phyloP scores from a whole-genome alignment of 306 rosid genomes.

The Alnus rubra region DNA sequence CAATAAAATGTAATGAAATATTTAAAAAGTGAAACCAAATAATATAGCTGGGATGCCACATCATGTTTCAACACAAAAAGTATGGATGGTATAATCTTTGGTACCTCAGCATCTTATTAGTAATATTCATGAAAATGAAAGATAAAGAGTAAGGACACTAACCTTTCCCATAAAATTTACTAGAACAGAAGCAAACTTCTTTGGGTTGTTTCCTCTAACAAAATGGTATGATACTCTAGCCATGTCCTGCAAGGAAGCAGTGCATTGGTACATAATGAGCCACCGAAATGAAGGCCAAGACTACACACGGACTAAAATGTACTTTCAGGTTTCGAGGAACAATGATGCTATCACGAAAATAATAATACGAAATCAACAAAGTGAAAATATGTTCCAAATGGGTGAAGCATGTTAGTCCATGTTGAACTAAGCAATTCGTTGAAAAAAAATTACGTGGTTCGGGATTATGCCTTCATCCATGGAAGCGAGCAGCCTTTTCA shows the following conservation, averaged over 20 bases:
- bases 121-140: constrained; percentile 20
- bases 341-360: constrained; percentile 9
- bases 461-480: too few relatives aligned
- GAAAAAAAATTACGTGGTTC: too few relatives aligned
- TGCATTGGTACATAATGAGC: constrained; percentile 15
- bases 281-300: constrained; percentile 5
- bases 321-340: neutral
- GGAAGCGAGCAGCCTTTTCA: too few relatives aligned
- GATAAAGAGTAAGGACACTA: constrained; percentile 15
- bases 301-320: constrained; percentile 7
- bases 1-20: neutral
- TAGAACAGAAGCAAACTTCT: constrained; percentile 71
- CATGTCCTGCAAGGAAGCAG: constrained; percentile 77
- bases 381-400: neutral
- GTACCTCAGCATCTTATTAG: constrained; percentile 1
- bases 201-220: constrained; percentile 78
- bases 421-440: too few relatives aligned
- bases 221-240: constrained; percentile 75
- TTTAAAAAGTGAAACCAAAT: constrained; percentile 17
- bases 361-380: neutral
- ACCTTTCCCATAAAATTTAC: constrained; percentile 93
- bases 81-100: constrained; percentile 14
- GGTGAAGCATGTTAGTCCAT: neutral
- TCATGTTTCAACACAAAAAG: constrained; percentile 24
- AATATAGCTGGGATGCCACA: constrained; percentile 8